phyloP scores from a whole-genome alignment of 108 stramenopile genomes.

The Skeletonema tropicum region DNA sequence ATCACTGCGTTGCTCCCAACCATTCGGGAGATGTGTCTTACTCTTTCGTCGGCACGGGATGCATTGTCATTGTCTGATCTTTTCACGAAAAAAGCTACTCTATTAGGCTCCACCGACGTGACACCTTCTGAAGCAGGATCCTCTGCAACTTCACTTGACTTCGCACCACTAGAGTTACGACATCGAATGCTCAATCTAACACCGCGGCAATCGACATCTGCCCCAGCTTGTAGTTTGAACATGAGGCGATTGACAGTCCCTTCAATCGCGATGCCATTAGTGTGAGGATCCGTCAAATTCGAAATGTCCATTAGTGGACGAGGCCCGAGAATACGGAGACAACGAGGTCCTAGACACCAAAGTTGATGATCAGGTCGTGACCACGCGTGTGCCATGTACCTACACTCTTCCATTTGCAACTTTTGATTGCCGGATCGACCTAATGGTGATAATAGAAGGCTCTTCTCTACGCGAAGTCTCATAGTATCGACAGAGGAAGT shows the following conservation, averaged over 20 bases:
- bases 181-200: slow-evolving; percentile 53
- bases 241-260: slow-evolving; percentile 87
- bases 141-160: background rate
- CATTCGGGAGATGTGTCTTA: slow-evolving; percentile 61
- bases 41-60: slow-evolving; percentile 10
- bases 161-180: slow-evolving; percentile 18
- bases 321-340: slow-evolving; percentile 73
- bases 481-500: background rate
- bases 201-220: slow-evolving; percentile 57
- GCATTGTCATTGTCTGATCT: slow-evolving; percentile 42
- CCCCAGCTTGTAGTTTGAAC: slow-evolving; percentile 60
- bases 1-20: slow-evolving; percentile 65
- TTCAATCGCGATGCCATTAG: slow-evolving; percentile 67
- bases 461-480: slow-evolving; percentile 25
- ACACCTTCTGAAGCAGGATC: slow-evolving; percentile 9
- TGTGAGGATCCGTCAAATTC: slow-evolving; percentile 62
- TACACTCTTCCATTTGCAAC: slow-evolving; percentile 76
- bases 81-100: slow-evolving; percentile 31
- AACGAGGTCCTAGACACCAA: slow-evolving; percentile 68
- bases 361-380: slow-evolving; percentile 61
- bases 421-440: slow-evolving; percentile 30
- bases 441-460: slow-evolving; percentile 34
- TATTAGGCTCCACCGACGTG: slow-evolving; percentile 10
- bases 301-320: slow-evolving; percentile 64
- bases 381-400: slow-evolving; percentile 80